Evolutionary conservation across 257 asterid species (phyloP).

Genomic region (Lantana camara): DNA sequence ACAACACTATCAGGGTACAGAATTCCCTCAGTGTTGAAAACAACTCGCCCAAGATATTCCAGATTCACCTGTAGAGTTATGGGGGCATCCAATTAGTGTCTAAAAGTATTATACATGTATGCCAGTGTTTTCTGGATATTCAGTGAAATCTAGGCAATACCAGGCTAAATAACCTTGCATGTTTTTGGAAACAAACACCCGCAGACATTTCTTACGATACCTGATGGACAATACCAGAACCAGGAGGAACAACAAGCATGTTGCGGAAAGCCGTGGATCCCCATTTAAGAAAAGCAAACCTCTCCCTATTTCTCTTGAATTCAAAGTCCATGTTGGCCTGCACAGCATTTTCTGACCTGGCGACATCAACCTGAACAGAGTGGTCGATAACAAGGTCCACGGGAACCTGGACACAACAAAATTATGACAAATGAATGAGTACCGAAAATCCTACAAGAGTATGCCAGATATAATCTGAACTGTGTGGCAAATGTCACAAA

Average conservation of each 20-base stretch:
- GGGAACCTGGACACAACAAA: constrained; percentile 64
- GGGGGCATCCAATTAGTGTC: not conserved
- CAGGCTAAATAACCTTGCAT: constrained; percentile 18
- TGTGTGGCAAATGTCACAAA: not conserved
- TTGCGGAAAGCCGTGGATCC: constrained; percentile 85
- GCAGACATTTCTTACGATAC: constrained; percentile 33
- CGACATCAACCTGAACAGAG: constrained; percentile 92
- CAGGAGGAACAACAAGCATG: constrained; percentile 98
- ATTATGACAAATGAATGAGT: not conserved
- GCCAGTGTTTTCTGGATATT: not conserved
- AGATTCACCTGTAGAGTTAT: constrained; percentile 68
- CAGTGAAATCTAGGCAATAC: not conserved
- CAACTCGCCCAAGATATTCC: constrained; percentile 94
- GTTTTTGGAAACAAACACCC: not conserved
- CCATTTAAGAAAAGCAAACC: constrained; percentile 95
- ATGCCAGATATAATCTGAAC: not conserved
- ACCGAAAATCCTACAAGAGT: no score
- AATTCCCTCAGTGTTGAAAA: constrained; percentile 77
- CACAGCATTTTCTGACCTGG: constrained; percentile 90
- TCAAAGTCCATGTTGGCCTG: constrained; percentile 92
- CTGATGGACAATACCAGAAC: constrained; percentile 98
- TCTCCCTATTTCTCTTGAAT: constrained; percentile 82
- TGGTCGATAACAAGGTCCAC: constrained; percentile 96
- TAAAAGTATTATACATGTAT: not conserved
- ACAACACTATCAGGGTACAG: constrained; percentile 93